phyloP scores from a whole-genome alignment of 2,329 filamentous ascomycete genomes.

The Clonostachys solani region DNA sequence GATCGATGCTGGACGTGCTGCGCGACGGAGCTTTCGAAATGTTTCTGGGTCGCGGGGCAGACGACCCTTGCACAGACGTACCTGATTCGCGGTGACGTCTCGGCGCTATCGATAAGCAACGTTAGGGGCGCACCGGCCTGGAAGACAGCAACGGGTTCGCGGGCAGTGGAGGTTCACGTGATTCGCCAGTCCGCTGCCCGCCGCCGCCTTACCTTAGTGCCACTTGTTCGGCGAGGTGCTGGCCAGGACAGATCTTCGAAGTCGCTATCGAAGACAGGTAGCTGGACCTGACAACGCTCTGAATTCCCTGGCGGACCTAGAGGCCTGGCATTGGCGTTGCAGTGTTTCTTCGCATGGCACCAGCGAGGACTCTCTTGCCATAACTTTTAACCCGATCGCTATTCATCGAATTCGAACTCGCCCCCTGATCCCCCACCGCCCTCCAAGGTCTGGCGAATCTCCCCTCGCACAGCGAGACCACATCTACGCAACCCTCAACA shows the following conservation, averaged over 20 bases:
- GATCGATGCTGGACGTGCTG: too few relatives aligned
- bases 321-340: slow-evolving; percentile 19
- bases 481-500: slow-evolving; percentile 1
- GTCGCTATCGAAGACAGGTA: slow-evolving; percentile 20
- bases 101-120: too few relatives aligned
- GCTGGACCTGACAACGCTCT: slow-evolving; percentile 16
- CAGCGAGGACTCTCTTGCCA: slow-evolving; percentile 12
- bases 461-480: slow-evolving; percentile 13
- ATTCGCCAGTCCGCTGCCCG: slow-evolving; percentile 9
- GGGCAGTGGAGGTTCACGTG: slow-evolving; percentile 20
- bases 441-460: slow-evolving; percentile 16
- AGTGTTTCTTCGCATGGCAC: slow-evolving; percentile 19
- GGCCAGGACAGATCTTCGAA: slow-evolving; percentile 30
- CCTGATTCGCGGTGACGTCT: too few relatives aligned
- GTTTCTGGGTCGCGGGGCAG: too few relatives aligned
- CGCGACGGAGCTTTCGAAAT: too few relatives aligned
- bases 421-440: slow-evolving; percentile 27
- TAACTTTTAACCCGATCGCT: not conserved
- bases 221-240: slow-evolving; percentile 29
- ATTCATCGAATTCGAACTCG: not conserved
- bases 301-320: slow-evolving; percentile 1
- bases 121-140: too few relatives aligned
- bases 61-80: too few relatives aligned
- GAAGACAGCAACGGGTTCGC: too few relatives aligned
- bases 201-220: slow-evolving; percentile 20